Conservation (phyloP, 352 stramenopile species). For the Sclerospora graminicola region DNA sequence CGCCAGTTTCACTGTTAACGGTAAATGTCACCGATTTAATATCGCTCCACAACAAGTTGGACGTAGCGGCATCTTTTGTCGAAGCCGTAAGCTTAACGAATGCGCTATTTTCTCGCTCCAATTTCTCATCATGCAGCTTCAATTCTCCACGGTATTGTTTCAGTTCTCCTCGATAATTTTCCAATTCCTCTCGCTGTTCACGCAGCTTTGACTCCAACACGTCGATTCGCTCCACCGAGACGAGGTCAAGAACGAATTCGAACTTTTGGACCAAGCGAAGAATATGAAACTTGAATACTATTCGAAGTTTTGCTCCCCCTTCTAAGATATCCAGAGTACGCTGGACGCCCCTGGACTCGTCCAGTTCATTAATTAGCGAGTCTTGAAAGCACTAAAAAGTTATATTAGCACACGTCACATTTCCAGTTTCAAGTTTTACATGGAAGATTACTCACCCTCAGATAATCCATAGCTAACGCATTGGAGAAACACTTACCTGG, state of each 20-base stretch:
- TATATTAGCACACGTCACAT: not conserved
- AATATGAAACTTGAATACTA: conserved; percentile 5
- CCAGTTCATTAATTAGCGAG: conserved; percentile 1
- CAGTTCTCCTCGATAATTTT: not conserved
- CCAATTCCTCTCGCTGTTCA: conserved; percentile 3
- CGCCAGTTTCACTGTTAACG: not conserved
- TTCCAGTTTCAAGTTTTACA: no score
- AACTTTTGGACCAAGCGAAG: conserved; percentile 3
- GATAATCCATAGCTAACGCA: conserved; percentile 1
- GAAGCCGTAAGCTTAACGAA: not conserved
- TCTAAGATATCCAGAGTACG: not conserved
- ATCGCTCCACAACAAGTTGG: not conserved
- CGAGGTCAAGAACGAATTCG: conserved; percentile 9
- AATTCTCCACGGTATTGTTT: no score
- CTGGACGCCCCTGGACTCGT: not conserved
- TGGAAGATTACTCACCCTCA: conserved; percentile 4
- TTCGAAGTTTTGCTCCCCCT: not conserved
- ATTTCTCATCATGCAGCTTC: no score
- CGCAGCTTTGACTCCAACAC: conserved; percentile 8
- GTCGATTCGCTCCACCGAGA: conserved; percentile 9
- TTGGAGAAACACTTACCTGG: conserved; percentile 4
- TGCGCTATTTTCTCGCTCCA: no score
- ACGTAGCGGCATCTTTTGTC: not conserved
- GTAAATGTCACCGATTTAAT: not conserved
- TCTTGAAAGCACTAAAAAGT: conserved; percentile 14